phyloP scores from a whole-genome alignment of 768 basidiomycete species.

The Calocybe indica region DNA sequence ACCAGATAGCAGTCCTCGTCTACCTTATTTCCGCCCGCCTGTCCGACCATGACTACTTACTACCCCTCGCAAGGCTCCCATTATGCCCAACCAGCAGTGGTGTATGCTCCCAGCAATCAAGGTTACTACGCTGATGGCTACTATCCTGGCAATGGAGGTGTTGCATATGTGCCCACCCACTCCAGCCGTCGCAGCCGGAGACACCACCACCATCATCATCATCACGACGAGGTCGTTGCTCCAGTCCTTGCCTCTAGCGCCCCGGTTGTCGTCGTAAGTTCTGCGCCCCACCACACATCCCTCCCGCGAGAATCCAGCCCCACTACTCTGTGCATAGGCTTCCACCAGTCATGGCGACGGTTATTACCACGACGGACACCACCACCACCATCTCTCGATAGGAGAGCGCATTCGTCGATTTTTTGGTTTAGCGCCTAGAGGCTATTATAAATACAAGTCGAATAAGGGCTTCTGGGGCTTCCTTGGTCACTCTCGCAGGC shows the following conservation, averaged over 20 bases:
- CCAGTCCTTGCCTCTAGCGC: conserved; percentile 6
- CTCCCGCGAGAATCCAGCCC: neutral
- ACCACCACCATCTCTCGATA: conserved; percentile 21
- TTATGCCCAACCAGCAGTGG: conserved; percentile 19
- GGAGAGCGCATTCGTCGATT: conserved; percentile 46
- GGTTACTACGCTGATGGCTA: conserved; percentile 11
- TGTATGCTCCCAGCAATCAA: conserved; percentile 23
- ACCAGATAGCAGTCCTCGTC: too few species aligned
- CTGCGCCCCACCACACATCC: neutral
- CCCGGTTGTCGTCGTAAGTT: conserved; percentile 22
- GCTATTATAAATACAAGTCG: conserved; percentile 35
- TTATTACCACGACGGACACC: conserved; percentile 12
- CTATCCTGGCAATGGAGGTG: conserved; percentile 7
- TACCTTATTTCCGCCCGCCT: too few species aligned
- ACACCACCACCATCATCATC: conserved; percentile 19
- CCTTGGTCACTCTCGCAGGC: conserved; percentile 45
- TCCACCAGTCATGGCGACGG: conserved; percentile 16
- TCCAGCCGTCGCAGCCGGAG: conserved; percentile 16
- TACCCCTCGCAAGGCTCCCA: conserved; percentile 32
- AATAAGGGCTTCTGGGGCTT: conserved; percentile 48
- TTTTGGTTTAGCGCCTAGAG: conserved; percentile 41
- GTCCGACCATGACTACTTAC: conserved; percentile 14
- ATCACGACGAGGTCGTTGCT: conserved; percentile 16
- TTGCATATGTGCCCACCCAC: conserved; percentile 11
- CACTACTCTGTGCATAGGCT: conserved; percentile 16